These are phyloP conservation scores for Maudiozyma bulderi DNA, from an alignment of 805 yeast genomes.

Conservation along the genomic window DNA sequence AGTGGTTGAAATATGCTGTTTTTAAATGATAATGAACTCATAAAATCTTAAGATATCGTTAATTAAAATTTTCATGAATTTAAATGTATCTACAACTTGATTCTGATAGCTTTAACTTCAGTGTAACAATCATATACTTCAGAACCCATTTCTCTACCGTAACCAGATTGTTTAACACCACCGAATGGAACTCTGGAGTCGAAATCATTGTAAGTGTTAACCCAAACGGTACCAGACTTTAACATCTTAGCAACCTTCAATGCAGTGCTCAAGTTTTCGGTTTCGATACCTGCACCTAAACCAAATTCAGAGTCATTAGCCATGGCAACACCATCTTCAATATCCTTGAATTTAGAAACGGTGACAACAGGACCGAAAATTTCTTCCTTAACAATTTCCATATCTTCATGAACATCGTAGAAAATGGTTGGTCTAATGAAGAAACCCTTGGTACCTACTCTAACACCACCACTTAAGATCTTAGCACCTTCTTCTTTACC, in stretches of 20 bases:
- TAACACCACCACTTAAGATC: constrained; percentile 61
- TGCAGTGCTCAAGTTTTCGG: constrained; percentile 52
- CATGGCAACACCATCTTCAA: constrained; percentile 54
- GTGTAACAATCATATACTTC: constrained; percentile 71
- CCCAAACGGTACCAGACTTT: constrained; percentile 72
- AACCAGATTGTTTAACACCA: constrained; percentile 71
- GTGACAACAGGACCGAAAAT: constrained; percentile 77
- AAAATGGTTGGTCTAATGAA: constrained; percentile 68
- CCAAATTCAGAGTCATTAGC: constrained; percentile 71
- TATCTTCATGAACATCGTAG: constrained; percentile 53
- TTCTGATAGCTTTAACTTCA: constrained; percentile 68
- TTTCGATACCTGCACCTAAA: constrained; percentile 74
- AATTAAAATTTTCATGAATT: background rate
- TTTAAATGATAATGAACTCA: too few species aligned
- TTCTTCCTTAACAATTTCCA: constrained; percentile 61
- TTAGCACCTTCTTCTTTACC: constrained; percentile 66
- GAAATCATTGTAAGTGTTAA: constrained; percentile 73
- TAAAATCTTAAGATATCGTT: too few species aligned
- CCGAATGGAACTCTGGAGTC: constrained; percentile 71
- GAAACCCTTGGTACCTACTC: constrained; percentile 56
- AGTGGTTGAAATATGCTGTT: too few species aligned
- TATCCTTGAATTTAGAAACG: constrained; percentile 53
- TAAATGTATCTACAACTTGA: constrained; percentile 24
- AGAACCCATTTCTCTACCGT: constrained; percentile 80
- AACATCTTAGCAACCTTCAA: constrained; percentile 52